Evolutionary conservation across 306 rosid species (phyloP).

Genomic region (Prunus davidiana): DNA sequence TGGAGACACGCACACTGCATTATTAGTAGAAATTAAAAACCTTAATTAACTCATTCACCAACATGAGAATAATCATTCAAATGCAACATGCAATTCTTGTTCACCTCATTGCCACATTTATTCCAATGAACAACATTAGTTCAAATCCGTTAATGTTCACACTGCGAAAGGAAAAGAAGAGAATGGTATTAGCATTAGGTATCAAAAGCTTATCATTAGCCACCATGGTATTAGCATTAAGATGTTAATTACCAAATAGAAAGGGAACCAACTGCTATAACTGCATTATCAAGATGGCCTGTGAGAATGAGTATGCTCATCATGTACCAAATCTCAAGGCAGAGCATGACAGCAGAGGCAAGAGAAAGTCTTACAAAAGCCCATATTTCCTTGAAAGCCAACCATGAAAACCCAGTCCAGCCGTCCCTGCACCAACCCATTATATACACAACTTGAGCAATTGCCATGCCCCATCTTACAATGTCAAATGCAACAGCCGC

Average conservation of each 20-base stretch:
- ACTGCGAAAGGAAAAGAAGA: too few relatives aligned
- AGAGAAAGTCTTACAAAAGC: conserved; percentile 64
- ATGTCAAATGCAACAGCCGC: conserved; percentile 60
- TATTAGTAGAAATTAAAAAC: too few relatives aligned
- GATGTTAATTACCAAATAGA: conserved; percentile 45
- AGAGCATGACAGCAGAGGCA: conserved; percentile 82
- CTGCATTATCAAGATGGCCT: conserved; percentile 41
- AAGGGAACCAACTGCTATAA: conserved; percentile 48
- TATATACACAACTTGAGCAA: conserved; percentile 64
- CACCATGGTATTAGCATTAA: too few relatives aligned
- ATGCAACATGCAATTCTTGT: too few relatives aligned
- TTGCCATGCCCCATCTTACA: conserved; percentile 54
- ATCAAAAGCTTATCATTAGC: too few relatives aligned
- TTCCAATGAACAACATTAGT: too few relatives aligned
- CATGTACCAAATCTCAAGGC: conserved; percentile 62
- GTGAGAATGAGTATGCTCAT: conserved; percentile 29
- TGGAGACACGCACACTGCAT: too few relatives aligned
- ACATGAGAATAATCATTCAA: too few relatives aligned
- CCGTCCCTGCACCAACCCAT: conserved; percentile 62
- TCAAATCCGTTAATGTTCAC: too few relatives aligned
- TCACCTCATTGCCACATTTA: too few relatives aligned
- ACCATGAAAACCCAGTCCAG: conserved; percentile 71
- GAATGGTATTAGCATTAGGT: too few relatives aligned
- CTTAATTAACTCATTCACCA: too few relatives aligned
- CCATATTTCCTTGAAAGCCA: conserved; percentile 71